phyloP scores from a whole-genome alignment of 1,284 basidiomycete genomes.

The Fistulinella cinereoalba region DNA sequence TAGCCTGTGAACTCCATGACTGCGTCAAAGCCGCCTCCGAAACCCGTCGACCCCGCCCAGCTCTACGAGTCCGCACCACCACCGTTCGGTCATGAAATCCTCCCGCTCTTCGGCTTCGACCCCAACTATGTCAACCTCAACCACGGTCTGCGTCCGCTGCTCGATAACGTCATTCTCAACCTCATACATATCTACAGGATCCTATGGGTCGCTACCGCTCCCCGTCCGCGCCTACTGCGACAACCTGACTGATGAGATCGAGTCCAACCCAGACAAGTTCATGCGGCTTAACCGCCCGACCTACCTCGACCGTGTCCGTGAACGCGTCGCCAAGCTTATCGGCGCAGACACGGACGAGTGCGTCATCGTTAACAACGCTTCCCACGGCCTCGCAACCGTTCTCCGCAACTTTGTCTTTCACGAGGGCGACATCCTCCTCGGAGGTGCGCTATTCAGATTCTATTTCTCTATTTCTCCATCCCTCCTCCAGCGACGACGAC shows the following conservation, averaged over 20 bases:
- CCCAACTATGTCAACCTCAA: slow-evolving; percentile 63
- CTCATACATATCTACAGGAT: slow-evolving; percentile 42
- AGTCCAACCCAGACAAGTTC: slow-evolving; percentile 65
- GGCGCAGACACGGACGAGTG: slow-evolving; percentile 60
- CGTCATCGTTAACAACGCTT: slow-evolving; percentile 65
- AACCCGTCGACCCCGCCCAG: slow-evolving; percentile 3
- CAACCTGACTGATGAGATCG: slow-evolving; percentile 46
- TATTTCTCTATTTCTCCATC: neutral
- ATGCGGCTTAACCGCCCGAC: slow-evolving; percentile 44
- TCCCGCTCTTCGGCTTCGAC: slow-evolving; percentile 52
- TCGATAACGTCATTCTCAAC: neutral
- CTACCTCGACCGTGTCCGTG: slow-evolving; percentile 37
- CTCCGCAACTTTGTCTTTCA: slow-evolving; percentile 56
- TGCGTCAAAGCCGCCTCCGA: neutral
- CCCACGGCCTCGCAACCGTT: slow-evolving; percentile 66
- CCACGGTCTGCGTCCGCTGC: slow-evolving; percentile 45
- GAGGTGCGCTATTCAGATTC: slow-evolving; percentile 24
- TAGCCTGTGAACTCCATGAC: neutral
- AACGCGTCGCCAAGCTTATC: slow-evolving; percentile 56
- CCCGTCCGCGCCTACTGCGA: slow-evolving; percentile 55
- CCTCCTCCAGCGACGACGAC: slow-evolving; percentile 56
- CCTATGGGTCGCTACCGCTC: slow-evolving; percentile 65
- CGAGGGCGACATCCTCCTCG: slow-evolving; percentile 46
- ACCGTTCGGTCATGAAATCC: slow-evolving; percentile 52
- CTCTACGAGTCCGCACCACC: slow-evolving; percentile 33